Evolutionary conservation across 2,329 filamentous ascomycete genomes (phyloP).

Genomic region (Lomentospora prolificans): DNA sequence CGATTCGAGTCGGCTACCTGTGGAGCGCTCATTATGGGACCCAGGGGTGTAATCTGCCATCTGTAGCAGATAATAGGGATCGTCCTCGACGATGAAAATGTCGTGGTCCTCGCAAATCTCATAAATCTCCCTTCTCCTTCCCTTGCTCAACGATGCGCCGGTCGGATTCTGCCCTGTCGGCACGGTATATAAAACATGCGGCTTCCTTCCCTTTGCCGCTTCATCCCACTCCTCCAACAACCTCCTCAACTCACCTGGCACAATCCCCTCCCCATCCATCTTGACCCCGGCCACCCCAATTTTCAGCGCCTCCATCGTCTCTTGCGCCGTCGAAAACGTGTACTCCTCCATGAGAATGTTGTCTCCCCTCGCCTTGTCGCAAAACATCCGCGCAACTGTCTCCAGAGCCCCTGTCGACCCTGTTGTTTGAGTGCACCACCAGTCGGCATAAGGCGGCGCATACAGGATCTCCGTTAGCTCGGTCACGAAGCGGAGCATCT

Average conservation of each 20-base stretch:
- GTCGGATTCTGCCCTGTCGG: conserved; percentile 85
- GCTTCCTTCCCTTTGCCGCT: conserved; percentile 34
- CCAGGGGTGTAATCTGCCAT: conserved; percentile 62
- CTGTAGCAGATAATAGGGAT: conserved; percentile 91
- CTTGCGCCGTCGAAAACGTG: conserved; percentile 67
- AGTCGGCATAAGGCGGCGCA: conserved; percentile 80
- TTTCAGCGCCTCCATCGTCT: conserved; percentile 46
- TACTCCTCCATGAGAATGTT: conserved; percentile 81
- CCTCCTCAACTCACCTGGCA: conserved; percentile 41
- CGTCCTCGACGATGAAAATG: conserved; percentile 80
- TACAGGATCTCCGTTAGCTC: conserved; percentile 93
- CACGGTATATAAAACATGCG: conserved; percentile 49
- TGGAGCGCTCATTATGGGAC: conserved; percentile 55
- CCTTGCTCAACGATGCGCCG: conserved; percentile 64
- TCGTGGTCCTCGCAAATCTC: conserved; percentile 74
- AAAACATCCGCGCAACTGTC: conserved; percentile 73
- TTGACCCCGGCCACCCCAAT: conserved; percentile 38
- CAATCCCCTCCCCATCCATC: conserved; percentile 44
- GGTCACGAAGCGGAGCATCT: conserved; percentile 81
- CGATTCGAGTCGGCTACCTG: conserved; percentile 44
- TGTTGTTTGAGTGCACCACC: conserved; percentile 73
- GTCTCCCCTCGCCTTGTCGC: conserved; percentile 58
- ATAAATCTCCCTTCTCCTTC: conserved; percentile 65
- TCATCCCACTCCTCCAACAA: conserved; percentile 41
- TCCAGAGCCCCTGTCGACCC: conserved; percentile 84